These are phyloP conservation scores for Russula vinacea DNA, from an alignment of 768 basidiomycete genomes.

Conservation along the genomic window DNA sequence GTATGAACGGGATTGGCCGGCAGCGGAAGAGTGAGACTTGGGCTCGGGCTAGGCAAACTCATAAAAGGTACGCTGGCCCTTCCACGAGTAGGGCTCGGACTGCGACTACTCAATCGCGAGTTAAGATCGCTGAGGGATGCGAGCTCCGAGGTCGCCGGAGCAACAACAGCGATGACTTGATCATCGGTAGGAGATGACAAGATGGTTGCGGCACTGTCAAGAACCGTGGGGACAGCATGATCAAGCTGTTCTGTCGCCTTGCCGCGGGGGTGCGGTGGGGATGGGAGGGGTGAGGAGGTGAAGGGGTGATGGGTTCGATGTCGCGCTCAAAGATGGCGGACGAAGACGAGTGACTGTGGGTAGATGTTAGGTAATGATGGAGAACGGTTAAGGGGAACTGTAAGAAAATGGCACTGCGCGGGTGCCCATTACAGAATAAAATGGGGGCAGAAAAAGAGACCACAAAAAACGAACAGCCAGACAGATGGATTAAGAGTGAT, in stretches of 20 bases:
- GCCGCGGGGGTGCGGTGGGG: conserved; percentile 69
- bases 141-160: conserved; percentile 45
- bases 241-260: conserved; percentile 74
- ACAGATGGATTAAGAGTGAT: conserved; percentile 19
- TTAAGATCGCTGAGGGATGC: conserved; percentile 54
- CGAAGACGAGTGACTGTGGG: conserved; percentile 62
- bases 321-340: conserved; percentile 92
- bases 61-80: conserved; percentile 33
- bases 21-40: conserved; percentile 27
- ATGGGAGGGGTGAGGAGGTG: conserved; percentile 46
- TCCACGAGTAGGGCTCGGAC: conserved; percentile 56
- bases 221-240: conserved; percentile 76
- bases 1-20: conserved; percentile 14
- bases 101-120: conserved; percentile 58
- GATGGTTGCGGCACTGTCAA: conserved; percentile 78
- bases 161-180: conserved; percentile 59
- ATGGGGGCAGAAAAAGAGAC: background rate
- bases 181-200: conserved; percentile 48
- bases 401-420: conserved; percentile 5
- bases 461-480: background rate
- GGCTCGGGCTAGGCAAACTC: conserved; percentile 31
- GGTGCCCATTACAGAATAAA: conserved; percentile 2
- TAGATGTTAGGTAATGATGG: conserved; percentile 21
- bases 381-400: background rate
- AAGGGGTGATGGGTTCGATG: conserved; percentile 62